Conservation (phyloP, 257 asterid species). For the Mentha longifolia region DNA sequence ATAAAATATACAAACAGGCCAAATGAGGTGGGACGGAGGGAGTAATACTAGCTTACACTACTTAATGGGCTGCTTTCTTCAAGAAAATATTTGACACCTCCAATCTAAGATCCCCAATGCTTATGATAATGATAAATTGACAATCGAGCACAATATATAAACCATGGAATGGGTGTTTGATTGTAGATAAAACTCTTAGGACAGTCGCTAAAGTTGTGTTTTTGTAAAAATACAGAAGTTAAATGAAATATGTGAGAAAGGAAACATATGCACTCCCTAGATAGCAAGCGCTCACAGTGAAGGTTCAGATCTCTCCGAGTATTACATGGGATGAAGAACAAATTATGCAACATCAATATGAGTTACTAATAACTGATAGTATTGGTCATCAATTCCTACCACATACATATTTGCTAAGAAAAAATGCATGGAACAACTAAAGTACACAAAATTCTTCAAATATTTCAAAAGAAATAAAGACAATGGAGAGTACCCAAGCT, state of each 20-base stretch:
- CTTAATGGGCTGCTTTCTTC: neutral
- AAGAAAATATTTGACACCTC: neutral
- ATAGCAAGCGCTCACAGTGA: neutral
- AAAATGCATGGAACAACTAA: constrained; percentile 10
- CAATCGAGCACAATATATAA: neutral
- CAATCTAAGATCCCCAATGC: neutral
- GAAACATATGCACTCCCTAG: constrained; percentile 7
- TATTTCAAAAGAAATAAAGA: constrained; percentile 18
- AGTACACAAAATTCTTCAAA: constrained; percentile 17
- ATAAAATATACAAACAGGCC: too few relatives aligned
- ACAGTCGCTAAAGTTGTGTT: neutral
- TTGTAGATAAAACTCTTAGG: constrained; percentile 1
- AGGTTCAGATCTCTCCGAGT: neutral
- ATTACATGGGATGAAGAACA: constrained; percentile 4
- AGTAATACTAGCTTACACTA: too few relatives aligned
- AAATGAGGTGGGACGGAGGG: too few relatives aligned
- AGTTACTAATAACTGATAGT: neutral
- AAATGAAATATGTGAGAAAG: neutral
- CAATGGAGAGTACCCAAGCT: constrained; percentile 70
- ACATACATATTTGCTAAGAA: neutral
- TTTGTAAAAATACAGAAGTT: neutral
- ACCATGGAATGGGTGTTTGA: neutral
- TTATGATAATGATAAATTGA: neutral
- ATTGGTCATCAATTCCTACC: too few relatives aligned
- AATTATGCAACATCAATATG: neutral